Conservation (phyloP, 2,329 filamentous ascomycete species). For the Coniochaeta prunicola region DNA sequence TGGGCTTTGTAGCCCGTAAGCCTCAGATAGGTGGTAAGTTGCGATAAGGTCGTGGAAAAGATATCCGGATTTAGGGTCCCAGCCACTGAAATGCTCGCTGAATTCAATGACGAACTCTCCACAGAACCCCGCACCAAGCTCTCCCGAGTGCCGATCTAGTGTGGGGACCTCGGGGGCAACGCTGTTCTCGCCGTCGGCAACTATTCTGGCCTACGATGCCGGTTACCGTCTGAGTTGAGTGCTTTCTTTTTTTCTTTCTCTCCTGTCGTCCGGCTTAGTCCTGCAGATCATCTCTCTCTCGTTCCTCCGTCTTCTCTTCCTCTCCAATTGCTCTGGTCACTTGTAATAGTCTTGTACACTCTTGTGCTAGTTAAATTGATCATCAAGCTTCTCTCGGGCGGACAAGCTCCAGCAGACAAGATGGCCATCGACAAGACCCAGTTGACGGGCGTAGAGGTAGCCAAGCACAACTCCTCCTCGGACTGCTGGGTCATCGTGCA, state of each 20-base stretch:
- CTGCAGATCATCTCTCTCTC: too few relatives aligned
- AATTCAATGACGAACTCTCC: neutral
- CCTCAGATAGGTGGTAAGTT: neutral
- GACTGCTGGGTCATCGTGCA: constrained; percentile 92
- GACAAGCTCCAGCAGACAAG: too few relatives aligned
- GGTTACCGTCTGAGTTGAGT: neutral
- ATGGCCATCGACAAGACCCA: constrained; percentile 23
- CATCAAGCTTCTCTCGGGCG: too few relatives aligned
- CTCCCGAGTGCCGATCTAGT: constrained; percentile 1
- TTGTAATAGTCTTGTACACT: too few relatives aligned
- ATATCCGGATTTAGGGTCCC: neutral
- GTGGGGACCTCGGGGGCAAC: neutral
- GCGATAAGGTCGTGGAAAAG: neutral
- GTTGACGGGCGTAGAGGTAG: constrained; percentile 45
- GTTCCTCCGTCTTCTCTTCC: neutral
- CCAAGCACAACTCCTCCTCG: constrained; percentile 70
- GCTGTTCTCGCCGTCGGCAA: neutral
- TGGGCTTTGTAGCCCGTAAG: neutral
- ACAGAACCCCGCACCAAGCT: constrained; percentile 3
- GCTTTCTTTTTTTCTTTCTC: neutral
- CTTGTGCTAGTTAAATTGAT: too few relatives aligned
- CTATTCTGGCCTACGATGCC: neutral
- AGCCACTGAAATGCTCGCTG: neutral
- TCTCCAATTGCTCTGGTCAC: neutral
- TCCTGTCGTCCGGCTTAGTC: neutral